Evolutionary conservation across 441 rosid species (phyloP), one percentile per base, ranked within the genome.

Genomic region (Metrosideros polymorpha): DNA sequence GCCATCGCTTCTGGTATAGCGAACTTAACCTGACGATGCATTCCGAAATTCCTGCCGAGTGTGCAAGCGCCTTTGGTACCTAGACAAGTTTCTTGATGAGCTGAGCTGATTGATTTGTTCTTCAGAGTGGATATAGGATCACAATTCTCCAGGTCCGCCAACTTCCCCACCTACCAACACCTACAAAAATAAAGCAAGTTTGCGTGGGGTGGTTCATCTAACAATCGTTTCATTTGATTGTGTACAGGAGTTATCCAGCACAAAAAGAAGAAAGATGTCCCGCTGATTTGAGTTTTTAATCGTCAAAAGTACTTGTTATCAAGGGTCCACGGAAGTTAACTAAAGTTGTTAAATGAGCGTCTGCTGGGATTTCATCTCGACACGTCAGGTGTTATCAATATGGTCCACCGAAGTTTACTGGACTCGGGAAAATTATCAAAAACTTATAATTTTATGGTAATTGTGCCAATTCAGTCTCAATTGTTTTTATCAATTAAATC

Each of bases 1-100:
- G 89, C 90, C 97, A 92, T 92, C 75, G 79, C 79, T 66, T 66
- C 79, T 10, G 79, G 79, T 9, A 66, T 12, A 35, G n/a, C n/a
- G 14, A 66, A 66, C 79, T 35, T 66, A 35, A 66, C 4, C 79
- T 66, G 47, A 66, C 47, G 79, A 19, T 66, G 79, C 79, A 66
- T 66, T 66, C 47, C 6, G 47, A 42, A 66, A 35, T 66, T 66
- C 0, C 47, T 12, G 79, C 79, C 9, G 47, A 56, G 27, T 19
- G 47, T 10, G 10, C 22, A 3, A 24, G 79, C 79, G 22, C 79
- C 43, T 66, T 66, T 22, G 79, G 47, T 42, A 19, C 79, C 47
- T 39, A 35, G 79, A 66, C 79, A 39, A 66, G 79, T 35, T 66
- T 66, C 47, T 66, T 66, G 79, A 66, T 5, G 79, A 66, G 47